phyloP scores from a whole-genome alignment of 2,329 filamentous ascomycete genomes.

The Zopfia rhizophila region DNA sequence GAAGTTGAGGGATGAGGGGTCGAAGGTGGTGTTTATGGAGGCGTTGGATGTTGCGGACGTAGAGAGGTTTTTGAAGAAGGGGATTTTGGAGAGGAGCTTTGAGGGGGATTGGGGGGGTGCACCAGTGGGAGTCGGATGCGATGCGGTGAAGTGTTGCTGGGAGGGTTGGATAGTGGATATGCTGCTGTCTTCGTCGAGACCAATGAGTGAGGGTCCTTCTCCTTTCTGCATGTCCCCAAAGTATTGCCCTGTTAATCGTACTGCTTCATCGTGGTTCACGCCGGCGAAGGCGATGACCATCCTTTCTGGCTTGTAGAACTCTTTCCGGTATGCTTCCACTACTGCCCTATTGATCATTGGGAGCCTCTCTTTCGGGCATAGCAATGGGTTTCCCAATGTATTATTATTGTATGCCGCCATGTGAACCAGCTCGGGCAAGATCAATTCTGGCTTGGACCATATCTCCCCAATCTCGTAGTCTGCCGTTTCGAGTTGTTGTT shows the following conservation, averaged over 20 bases:
- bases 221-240: slow-evolving; percentile 87
- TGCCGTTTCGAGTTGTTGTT: slow-evolving; percentile 87
- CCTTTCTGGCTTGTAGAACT: slow-evolving; percentile 88
- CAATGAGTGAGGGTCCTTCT: slow-evolving; percentile 56
- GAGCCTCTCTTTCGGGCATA: slow-evolving; percentile 89
- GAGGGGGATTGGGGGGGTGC: slow-evolving; percentile 65
- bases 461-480: slow-evolving; percentile 97
- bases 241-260: slow-evolving; percentile 81
- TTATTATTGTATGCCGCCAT: slow-evolving; percentile 97
- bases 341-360: slow-evolving; percentile 76
- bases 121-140: slow-evolving; percentile 47
- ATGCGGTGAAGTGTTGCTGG: slow-evolving; percentile 58
- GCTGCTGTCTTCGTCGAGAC: slow-evolving; percentile 35
- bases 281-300: slow-evolving; percentile 97
- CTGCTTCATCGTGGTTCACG: slow-evolving; percentile 82
- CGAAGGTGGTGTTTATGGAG: slow-evolving; percentile 60
- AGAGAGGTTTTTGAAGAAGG: slow-evolving; percentile 89
- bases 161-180: slow-evolving; percentile 39
- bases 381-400: slow-evolving; percentile 89
- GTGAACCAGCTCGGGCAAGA: slow-evolving; percentile 93
- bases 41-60: slow-evolving; percentile 74
- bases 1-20: slow-evolving; percentile 58
- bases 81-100: slow-evolving; percentile 81
- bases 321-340: slow-evolving; percentile 80
- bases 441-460: slow-evolving; percentile 96